Conservation (phyloP, 106 monocot genomes). For the Dioscorea dumetorum region DNA sequence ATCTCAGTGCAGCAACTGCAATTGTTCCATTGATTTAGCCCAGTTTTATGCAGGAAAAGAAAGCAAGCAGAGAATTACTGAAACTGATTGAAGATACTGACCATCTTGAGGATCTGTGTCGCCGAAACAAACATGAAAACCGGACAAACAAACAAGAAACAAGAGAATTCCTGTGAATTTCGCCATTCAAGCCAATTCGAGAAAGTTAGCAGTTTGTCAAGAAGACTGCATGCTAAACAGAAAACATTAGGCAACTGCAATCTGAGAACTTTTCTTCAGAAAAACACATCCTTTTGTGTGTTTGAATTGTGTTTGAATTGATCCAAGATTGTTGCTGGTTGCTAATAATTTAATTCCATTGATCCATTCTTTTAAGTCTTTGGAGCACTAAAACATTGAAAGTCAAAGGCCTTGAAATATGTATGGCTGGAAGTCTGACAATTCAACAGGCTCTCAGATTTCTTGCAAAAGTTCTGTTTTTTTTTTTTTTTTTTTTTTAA, state of each 20-base stretch:
- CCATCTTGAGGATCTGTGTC: conserved; percentile 19
- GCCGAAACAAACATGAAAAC: not conserved
- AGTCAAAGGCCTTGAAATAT: too few species aligned
- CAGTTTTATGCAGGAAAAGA: not conserved
- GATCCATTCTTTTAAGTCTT: too few species aligned
- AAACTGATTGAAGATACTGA: not conserved
- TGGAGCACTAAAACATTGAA: too few species aligned
- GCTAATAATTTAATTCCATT: too few species aligned
- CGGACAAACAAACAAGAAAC: conserved; percentile 1
- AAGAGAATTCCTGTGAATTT: not conserved
- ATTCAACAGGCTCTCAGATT: too few species aligned
- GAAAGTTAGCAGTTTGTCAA: not conserved
- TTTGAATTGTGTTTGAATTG: not conserved
- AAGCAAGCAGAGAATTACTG: not conserved
- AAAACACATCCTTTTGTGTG: not conserved
- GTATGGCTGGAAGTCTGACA: too few species aligned
- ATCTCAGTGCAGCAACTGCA: conserved; percentile 33
- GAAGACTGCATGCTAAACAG: not conserved
- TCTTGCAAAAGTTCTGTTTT: too few species aligned
- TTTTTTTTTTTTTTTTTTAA: too few species aligned
- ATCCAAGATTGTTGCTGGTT: conserved; percentile 12
- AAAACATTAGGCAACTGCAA: not conserved
- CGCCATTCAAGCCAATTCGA: not conserved
- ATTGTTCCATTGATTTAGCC: not conserved
- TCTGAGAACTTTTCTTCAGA: not conserved